These are phyloP conservation scores for Sarcodon aspratus DNA, from an alignment of 768 basidiomycete species.

Conservation along the genomic window DNA sequence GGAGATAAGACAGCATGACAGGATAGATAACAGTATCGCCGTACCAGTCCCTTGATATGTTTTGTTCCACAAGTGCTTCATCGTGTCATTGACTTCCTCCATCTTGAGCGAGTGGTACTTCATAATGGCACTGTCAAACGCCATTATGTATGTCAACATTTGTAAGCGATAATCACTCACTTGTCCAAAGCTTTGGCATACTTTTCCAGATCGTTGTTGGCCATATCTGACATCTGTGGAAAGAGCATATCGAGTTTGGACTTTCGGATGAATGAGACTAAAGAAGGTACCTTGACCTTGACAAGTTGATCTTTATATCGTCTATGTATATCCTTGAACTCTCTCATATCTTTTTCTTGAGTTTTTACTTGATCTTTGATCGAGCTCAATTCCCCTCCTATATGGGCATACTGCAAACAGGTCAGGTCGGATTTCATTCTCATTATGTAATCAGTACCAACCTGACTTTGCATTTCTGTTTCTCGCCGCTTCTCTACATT, in stretches of 20 bases:
- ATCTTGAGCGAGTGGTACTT: conserved; percentile 95
- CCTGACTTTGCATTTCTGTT: conserved; percentile 58
- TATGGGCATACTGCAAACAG: conserved; percentile 52
- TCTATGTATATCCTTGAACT: conserved; percentile 81
- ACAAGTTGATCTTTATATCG: conserved; percentile 85
- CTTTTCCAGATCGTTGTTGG: conserved; percentile 94
- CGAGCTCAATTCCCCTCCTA: conserved; percentile 76
- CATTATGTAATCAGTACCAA: conserved; percentile 17
- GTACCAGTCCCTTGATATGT: conserved; percentile 96
- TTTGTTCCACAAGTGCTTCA: conserved; percentile 96
- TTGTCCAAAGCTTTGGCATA: conserved; percentile 96
- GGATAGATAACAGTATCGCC: conserved; percentile 7
- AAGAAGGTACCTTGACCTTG: conserved; percentile 69
- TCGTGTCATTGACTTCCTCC: conserved; percentile 98
- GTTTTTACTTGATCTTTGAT: conserved; percentile 54
- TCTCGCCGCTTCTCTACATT: conserved; percentile 60
- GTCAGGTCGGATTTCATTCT: background rate
- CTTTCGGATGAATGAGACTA: background rate
- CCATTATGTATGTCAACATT: conserved; percentile 8
- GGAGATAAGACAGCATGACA: conserved; percentile 2
- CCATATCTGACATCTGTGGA: conserved; percentile 89
- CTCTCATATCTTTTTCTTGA: conserved; percentile 60
- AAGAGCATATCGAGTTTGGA: background rate
- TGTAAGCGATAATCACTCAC: conserved; percentile 31
- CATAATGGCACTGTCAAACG: conserved; percentile 78